Evolutionary conservation across 192 early-diverging fungal genomes (phyloP), one percentile per base, ranked within the genome.

Genomic region (Chytriomyces hyalinus): DNA sequence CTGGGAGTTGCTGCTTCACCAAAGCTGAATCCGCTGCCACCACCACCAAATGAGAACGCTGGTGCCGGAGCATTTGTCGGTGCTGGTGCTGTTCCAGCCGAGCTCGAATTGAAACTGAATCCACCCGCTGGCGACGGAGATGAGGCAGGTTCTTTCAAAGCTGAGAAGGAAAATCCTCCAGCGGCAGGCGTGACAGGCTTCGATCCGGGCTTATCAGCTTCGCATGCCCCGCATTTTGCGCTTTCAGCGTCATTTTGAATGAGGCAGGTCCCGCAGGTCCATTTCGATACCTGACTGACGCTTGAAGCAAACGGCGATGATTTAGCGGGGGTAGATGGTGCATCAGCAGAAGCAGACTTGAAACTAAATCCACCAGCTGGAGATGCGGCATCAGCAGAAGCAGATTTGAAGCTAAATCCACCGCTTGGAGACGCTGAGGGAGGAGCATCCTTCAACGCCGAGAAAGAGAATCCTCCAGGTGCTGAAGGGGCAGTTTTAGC

Each of bases 161-260:
- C 62, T 36, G 62, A 64, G n/a, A 59, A 59, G 11, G 62, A 64
- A 64, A 64, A 64, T 64, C 62, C 62, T 28, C 62, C 24, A 64
- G n/a, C 36, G 9, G 62, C 11, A 20, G 62, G 22, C 36, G 62
- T 64, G 57, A 20, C 20, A 59, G 57, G 20, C 57, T 59, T 59
- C 20, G 64, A 22, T 28, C 64, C 64, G 15, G 64, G 64, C 26
- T 65, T 65, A 9, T 22, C 24, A 26, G 24, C 36, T 65, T 65
- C 64, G 26, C 64, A 65, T 6, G 64, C 64, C 20, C 4, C 64
- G 26, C 64, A 65, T 65, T 65, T 65, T 15, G 26, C 13, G 13
- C 26, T 65, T 22, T 65, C 64, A 28, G 36, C 17, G 17, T 17
- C 13, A 43, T 65, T 65, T 15, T 13, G 15, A 22, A 65, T 26